Evolutionary conservation across 2,329 filamentous ascomycete genomes (phyloP), one percentile per base, ranked within the genome.

Genomic region (Colletotrichum eremochloae): DNA sequence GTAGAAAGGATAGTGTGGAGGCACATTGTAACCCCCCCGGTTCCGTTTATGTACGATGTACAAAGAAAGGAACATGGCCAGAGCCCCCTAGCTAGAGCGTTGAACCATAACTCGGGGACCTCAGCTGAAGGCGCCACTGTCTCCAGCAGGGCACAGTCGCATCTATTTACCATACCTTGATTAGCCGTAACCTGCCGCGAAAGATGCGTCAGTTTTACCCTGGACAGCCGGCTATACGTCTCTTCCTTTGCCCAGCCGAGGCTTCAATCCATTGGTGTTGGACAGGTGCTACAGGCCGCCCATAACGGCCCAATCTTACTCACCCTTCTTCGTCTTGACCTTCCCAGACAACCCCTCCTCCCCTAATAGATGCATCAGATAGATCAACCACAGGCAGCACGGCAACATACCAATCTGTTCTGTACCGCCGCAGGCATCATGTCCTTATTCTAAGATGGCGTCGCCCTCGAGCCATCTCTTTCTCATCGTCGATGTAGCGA

Each of bases 31-130:
- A 31, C 11, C 2, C 5, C 36, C 36, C 36, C 36, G 36, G 8
- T 42, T 42, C 24, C 24, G 24, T 24, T 42, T 42, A 42, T 14
- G 14, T 15, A 42, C 38, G 12, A 3, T 2, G 36, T 44, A 1
- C 14, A 24, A 50, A 50, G 44, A 15, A 50, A 63, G 31, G 29
- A 7, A 52, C n/a, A 14, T 12, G 36, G 14, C 20, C 42, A 24
- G 9, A 33, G 20, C 40, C 11, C 24, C 40, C 29, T 57, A 5
- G 53, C 31, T 29, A 20, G 62, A 66, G 67, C 55, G 53, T 70
- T 70, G 67, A 66, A 66, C 62, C 67, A 66, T 14, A 68, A 44
- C 52, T 44, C 58, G 67, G 60, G 67, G 52, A 68, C 67, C 29
- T 24, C 12, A 31, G 50, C 24, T 52, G 14, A 12, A 31, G 24